Evolutionary conservation across 2,329 filamentous ascomycete genomes (phyloP), one percentile per base, ranked within the genome.

Genomic region (Colletotrichum siamense): DNA sequence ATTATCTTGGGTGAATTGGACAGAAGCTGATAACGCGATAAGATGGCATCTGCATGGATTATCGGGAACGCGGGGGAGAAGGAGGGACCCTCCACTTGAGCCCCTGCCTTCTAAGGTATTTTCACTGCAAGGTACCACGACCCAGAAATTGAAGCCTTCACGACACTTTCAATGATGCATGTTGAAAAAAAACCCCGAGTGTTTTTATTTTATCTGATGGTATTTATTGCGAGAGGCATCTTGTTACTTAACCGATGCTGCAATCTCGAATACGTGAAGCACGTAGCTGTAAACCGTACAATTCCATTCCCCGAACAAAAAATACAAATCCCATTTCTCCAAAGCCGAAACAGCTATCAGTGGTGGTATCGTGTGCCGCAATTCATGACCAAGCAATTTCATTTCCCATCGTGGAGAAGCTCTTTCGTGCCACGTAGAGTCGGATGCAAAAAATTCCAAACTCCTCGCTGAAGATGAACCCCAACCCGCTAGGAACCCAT

Each of bases 381-480:
- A 71, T 52, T 75, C 77, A 30, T 79, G 74, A 79, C 77, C 70
- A 79, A 78, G 68, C 77, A 63, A 73, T 74, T 67, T 78, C 77
- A 66, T 69, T 39, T 78, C 69, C 77, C 74, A 49, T 73, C 83
- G 85, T 86, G 84, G 84, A 85, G 84, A 87, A 87, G 85, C 84
- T 82, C 85, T 88, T 89, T 89, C 88, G 83, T 86, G 85, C 87
- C 87, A 87, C 87, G 85, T 84, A 85, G 84, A 85, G 83, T 84
- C 84, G 84, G 81, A 85, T 79, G 79, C 72, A 77, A 79, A 80
- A 80, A 83, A 82, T 83, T 87, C 87, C 85, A 83, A 88, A 90
- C 89, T 85, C 90, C 90, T 86, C 85, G 89, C 89, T 91, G 82
- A 84, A 85, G 83, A 84, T 77, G 75, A 70, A 71, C 72, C 57